Evolutionary conservation across 108 stramenopile genomes (phyloP).

Genomic region (Cyclostephanos invisitatus): DNA sequence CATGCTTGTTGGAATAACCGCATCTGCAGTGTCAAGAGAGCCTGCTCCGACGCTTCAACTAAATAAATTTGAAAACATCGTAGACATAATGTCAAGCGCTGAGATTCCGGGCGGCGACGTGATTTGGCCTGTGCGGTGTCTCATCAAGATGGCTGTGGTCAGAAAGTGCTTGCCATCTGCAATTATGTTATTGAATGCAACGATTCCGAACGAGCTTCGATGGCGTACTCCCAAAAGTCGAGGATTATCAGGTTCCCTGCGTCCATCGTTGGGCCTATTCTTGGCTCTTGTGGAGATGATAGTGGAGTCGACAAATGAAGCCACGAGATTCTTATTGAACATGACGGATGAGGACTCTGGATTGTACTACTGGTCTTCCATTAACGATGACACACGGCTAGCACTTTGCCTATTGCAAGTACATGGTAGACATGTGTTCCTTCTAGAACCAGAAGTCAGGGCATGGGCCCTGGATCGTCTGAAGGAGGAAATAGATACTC

Average conservation of each 20-base stretch:
- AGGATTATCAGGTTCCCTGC: conserved; percentile 9
- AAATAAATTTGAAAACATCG: conserved; percentile 27
- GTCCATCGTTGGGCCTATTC: conserved; percentile 56
- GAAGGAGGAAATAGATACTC: conserved; percentile 30
- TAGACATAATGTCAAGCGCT: conserved; percentile 27
- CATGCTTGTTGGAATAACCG: conserved; percentile 60
- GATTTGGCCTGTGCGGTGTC: conserved; percentile 73
- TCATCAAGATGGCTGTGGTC: conserved; percentile 64
- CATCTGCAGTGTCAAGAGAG: conserved; percentile 49
- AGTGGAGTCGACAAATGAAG: conserved; percentile 52
- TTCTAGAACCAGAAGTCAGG: conserved; percentile 70
- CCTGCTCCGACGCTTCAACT: conserved; percentile 1
- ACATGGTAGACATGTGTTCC: conserved; percentile 57
- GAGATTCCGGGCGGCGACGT: conserved; percentile 34
- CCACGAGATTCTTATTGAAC: conserved; percentile 56
- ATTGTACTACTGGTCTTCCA: conserved; percentile 65
- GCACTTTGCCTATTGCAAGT: conserved; percentile 57
- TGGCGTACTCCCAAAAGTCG: conserved; percentile 36
- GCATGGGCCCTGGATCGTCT: conserved; percentile 59
- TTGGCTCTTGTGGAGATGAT: conserved; percentile 58
- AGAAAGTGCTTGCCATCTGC: conserved; percentile 66
- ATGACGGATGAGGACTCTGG: conserved; percentile 60
- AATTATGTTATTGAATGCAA: conserved; percentile 64
- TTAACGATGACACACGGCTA: conserved; percentile 62
- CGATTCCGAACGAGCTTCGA: conserved; percentile 81